Conservation (phyloP, 2,329 filamentous ascomycete species). For the Dendryphion nanum region DNA sequence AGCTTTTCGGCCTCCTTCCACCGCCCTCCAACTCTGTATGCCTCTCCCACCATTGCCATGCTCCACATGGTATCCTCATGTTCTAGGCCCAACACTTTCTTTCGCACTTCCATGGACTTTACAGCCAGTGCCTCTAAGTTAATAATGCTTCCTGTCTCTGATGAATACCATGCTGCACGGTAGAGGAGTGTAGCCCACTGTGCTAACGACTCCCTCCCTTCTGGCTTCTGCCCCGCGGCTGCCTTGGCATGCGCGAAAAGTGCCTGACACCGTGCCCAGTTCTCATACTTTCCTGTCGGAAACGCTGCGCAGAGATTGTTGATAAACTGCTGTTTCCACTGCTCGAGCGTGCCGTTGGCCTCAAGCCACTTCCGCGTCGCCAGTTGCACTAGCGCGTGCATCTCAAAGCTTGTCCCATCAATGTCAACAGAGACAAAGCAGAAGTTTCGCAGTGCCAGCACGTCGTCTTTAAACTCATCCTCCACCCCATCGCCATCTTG, state of each 20-base stretch:
- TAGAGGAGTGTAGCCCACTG: not conserved
- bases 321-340: constrained; percentile 26
- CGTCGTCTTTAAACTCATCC: constrained; percentile 16
- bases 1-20: not conserved
- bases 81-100: not conserved
- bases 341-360: constrained; percentile 6
- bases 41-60: not conserved
- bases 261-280: not conserved
- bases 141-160: not conserved
- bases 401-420: constrained; percentile 12
- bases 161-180: not conserved
- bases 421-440: constrained; percentile 9
- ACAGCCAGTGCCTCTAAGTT: not conserved
- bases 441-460: constrained; percentile 11
- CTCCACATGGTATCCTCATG: not conserved
- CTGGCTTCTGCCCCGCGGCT: not conserved
- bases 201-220: not conserved
- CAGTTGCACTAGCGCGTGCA: constrained; percentile 19
- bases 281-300: constrained; percentile 1
- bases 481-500: not conserved
- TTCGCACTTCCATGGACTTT: not conserved
- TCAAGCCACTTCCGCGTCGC: constrained; percentile 14
- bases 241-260: not conserved
- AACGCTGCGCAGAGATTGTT: constrained; percentile 2
- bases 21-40: not conserved